These are phyloP conservation scores for Actinomortierella wolfii DNA, from an alignment of 371 early-diverging fungal species.

Conservation along the genomic window DNA sequence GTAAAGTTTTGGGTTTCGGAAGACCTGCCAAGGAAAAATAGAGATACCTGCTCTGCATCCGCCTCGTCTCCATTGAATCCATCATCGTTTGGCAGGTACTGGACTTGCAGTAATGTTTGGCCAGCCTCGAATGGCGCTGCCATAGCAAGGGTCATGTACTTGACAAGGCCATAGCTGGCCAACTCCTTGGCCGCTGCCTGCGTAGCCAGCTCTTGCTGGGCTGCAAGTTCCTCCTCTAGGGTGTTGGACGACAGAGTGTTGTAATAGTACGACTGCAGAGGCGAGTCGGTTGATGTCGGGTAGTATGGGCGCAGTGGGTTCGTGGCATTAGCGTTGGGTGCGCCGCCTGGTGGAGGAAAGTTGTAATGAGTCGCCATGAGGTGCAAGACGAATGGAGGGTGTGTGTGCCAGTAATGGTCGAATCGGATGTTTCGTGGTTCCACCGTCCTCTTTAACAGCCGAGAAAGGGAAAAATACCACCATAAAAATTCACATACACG, in stretches of 20 bases:
- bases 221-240: conserved; percentile 41
- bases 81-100: conserved; percentile 71
- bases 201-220: conserved; percentile 37
- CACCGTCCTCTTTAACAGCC: too few species aligned
- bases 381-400: too few species aligned
- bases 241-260: conserved; percentile 28
- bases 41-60: conserved; percentile 40
- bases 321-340: conserved; percentile 42
- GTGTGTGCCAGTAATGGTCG: too few species aligned
- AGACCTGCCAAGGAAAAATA: conserved; percentile 1
- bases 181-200: conserved; percentile 52
- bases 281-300: conserved; percentile 32
- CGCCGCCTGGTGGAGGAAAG: conserved; percentile 41
- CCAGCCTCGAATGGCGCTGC: conserved; percentile 81
- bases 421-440: too few species aligned
- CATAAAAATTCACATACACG: too few species aligned
- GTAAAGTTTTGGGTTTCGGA: too few species aligned
- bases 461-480: too few species aligned
- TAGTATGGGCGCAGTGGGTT: conserved; percentile 49
- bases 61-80: conserved; percentile 41
- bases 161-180: conserved; percentile 68
- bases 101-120: conserved; percentile 82
- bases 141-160: conserved; percentile 70
- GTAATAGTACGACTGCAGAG: conserved; percentile 44
- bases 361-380: conserved; percentile 17